Evolutionary conservation across 352 stramenopile species (phyloP).

Genomic region (Globisporangium megalacanthum): DNA sequence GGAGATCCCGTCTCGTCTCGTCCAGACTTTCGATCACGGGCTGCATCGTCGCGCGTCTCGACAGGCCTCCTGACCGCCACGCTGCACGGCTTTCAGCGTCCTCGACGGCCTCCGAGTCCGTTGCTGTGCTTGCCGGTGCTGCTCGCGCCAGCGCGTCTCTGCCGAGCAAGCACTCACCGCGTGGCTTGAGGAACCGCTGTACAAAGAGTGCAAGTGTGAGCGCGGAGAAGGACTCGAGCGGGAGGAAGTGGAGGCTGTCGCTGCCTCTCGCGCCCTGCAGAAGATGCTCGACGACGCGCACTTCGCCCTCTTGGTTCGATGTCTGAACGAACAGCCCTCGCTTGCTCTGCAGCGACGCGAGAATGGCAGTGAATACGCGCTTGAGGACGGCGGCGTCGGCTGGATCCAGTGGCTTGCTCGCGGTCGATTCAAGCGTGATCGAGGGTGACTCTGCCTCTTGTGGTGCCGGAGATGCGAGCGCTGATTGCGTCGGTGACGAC

Average conservation of each 20-base stretch:
- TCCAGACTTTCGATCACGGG: background rate
- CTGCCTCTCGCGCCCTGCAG: conserved; percentile 6
- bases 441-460: too few species aligned
- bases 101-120: background rate
- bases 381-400: background rate
- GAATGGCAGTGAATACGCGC: conserved; percentile 6
- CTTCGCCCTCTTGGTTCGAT: conserved; percentile 5
- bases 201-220: conserved; percentile 4
- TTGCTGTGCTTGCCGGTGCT: too few species aligned
- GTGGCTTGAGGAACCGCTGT: background rate
- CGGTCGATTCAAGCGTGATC: too few species aligned
- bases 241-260: conserved; percentile 10
- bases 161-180: conserved; percentile 4
- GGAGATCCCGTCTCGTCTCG: background rate
- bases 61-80: background rate
- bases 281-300: conserved; percentile 1
- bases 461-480: too few species aligned
- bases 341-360: conserved; percentile 11
- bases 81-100: background rate
- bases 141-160: too few species aligned
- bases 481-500: too few species aligned
- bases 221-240: conserved; percentile 14
- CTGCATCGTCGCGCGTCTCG: background rate
- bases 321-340: conserved; percentile 7
- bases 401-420: too few species aligned